A percentile compares a stretch with the other conserved stretches of the same genome.
phyloP scores from a whole-genome alignment of 116 monocot species.

The Papilionanthe hybrid region DNA sequence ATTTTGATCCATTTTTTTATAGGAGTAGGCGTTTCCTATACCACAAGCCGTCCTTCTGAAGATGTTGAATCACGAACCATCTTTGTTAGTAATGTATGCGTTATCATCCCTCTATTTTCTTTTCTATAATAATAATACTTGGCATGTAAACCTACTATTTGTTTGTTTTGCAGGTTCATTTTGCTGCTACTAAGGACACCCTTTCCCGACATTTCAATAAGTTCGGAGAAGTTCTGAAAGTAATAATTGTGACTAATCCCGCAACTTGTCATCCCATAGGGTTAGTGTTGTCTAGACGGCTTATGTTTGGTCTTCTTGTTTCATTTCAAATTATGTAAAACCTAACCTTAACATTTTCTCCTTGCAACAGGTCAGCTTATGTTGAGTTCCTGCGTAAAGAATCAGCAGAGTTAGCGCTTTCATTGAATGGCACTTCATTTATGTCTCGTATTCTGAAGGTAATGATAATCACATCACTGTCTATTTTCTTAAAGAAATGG shows the following conservation, averaged over 20 bases:
- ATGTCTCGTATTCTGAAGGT: constrained; percentile 97
- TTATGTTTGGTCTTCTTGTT: background rate
- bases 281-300: constrained; percentile 9
- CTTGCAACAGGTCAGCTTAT: constrained; percentile 75
- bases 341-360: background rate
- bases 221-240: constrained; percentile 59
- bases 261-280: constrained; percentile 58
- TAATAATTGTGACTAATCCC: constrained; percentile 48
- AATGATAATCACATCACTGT: constrained; percentile 2
- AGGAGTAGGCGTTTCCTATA: constrained; percentile 16
- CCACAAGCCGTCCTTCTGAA: constrained; percentile 33
- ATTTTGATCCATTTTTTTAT: background rate
- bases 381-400: constrained; percentile 93
- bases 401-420: constrained; percentile 78
- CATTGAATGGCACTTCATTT: constrained; percentile 94
- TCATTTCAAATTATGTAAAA: constrained; percentile 5
- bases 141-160: background rate
- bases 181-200: constrained; percentile 56
- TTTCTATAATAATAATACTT: background rate
- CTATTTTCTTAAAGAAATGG: background rate
- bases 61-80: constrained; percentile 50
- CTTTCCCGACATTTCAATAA: constrained; percentile 61
- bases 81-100: constrained; percentile 47
- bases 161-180: constrained; percentile 39
- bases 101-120: background rate